phyloP scores from a whole-genome alignment of 108 stramenopile species.

The Skeletonema menzelii region DNA sequence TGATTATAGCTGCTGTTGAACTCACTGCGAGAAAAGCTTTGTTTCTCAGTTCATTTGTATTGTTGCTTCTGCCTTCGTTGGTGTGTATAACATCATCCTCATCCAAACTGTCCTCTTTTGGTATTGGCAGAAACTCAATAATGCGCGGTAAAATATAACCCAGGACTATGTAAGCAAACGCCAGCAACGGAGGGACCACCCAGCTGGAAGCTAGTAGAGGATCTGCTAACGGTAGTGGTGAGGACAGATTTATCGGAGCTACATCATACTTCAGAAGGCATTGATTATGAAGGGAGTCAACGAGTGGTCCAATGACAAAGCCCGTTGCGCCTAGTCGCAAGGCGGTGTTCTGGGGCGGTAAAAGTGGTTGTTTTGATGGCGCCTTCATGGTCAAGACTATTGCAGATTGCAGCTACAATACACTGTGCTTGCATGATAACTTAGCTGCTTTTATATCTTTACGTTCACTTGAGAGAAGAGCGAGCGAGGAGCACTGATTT shows the following conservation, averaged over 20 bases:
- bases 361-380: slow-evolving; percentile 17
- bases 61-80: neutral
- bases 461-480: too few species aligned
- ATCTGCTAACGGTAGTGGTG: slow-evolving; percentile 1
- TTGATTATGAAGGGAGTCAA: slow-evolving; percentile 86
- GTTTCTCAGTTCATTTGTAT: slow-evolving; percentile 21
- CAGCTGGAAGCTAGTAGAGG: slow-evolving; percentile 67
- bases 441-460: too few species aligned
- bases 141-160: slow-evolving; percentile 71
- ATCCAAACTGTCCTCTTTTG: neutral
- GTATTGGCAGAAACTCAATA: slow-evolving; percentile 16
- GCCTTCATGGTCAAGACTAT: slow-evolving; percentile 29
- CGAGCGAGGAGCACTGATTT: too few species aligned
- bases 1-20: slow-evolving; percentile 78
- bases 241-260: slow-evolving; percentile 52
- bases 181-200: slow-evolving; percentile 79
- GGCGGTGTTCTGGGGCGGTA: slow-evolving; percentile 30
- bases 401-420: too few species aligned
- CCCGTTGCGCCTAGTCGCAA: slow-evolving; percentile 60
- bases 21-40: slow-evolving; percentile 64
- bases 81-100: neutral
- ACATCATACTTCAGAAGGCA: slow-evolving; percentile 71
- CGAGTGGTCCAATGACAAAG: slow-evolving; percentile 67
- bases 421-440: too few species aligned
- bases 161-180: slow-evolving; percentile 76